Evolutionary conservation across 805 yeast species (phyloP), one percentile per base, ranked within the genome.

Genomic region (Hemisphaericaspora nanyangensis): DNA sequence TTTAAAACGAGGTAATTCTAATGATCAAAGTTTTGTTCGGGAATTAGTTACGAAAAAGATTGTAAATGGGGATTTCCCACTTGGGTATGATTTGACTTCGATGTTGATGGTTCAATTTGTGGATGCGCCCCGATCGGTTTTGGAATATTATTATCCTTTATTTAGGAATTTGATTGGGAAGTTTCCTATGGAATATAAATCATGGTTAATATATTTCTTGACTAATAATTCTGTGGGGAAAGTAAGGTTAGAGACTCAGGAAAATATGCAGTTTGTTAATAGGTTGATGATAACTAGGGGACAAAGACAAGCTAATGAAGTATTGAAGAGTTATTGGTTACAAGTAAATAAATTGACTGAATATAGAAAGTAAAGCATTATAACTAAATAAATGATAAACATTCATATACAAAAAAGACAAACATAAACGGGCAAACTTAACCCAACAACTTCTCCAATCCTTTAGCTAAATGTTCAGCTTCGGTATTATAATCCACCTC

Each of bases 231-330:
- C 11, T n/a, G 17, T 43, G 12, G 44, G 56, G 22, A 44, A 49
- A 32, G 40, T 29, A 2, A 17, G 17, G 11, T 24, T 54, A 1
- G 48, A 55, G 35, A 49, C 56, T 2, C 65, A 70, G 37, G 77
- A 70, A 7, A 48, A 65, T 5, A 46, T 48, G 8, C 26, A 30
- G 20, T 76, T 82, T 36, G 54, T 79, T 16, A 78, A 73, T 46
- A 80, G 79, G 52, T 48, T 84, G 22, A 51, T 78, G 57, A 43
- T 80, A 1, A 81, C 88, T 0, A 71, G 88, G 50, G 90, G 90
- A 2, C 76, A 76, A 29, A 64, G 87, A 47, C 72, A 72, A 29
- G 80, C 82, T 2, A 72, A 77, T 35, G 79, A 72, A 16, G 67
- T 79, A 1, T 61, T 84, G 10, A 74, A 79, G 40, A 76, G 72